Percentiles rank a stretch among this genome's conserved stretches.
Conservation (phyloP, 2,329 filamentous ascomycete genomes). For the Alternaria triticina region DNA sequence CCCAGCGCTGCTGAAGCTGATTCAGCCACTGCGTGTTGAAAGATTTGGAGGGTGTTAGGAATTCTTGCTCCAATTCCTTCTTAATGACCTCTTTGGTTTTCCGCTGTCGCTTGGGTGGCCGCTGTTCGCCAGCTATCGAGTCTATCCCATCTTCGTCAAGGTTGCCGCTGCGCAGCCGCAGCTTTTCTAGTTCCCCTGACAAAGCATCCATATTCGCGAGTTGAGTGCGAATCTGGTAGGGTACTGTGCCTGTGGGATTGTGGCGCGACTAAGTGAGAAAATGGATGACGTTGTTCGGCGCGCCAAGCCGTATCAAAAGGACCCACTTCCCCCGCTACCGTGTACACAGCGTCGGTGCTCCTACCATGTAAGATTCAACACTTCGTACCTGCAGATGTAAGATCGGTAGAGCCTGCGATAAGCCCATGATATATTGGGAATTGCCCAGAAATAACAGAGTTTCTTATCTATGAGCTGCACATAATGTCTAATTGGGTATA, state of each 20-base stretch:
- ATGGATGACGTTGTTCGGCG: constrained; percentile 27
- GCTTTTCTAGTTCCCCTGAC: constrained; percentile 57
- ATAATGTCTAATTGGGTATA: neutral
- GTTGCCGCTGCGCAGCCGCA: constrained; percentile 53
- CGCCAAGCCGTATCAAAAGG: constrained; percentile 18
- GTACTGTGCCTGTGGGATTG: constrained; percentile 8
- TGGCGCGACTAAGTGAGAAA: constrained; percentile 17
- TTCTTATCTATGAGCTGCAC: neutral
- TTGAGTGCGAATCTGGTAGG: constrained; percentile 7
- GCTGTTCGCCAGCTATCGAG: constrained; percentile 62
- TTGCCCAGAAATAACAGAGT: neutral
- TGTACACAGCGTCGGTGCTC: neutral
- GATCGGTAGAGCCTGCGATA: neutral
- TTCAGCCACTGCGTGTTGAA: constrained; percentile 91
- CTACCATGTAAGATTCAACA: neutral
- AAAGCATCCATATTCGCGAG: constrained; percentile 48
- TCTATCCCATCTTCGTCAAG: constrained; percentile 56
- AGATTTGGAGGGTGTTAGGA: constrained; percentile 76
- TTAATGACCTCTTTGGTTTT: constrained; percentile 68
- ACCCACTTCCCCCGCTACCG: constrained; percentile 9
- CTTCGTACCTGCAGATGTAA: neutral
- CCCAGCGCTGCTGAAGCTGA: constrained; percentile 87
- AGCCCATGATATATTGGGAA: neutral
- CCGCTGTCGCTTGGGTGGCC: constrained; percentile 61
- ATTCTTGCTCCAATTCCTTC: constrained; percentile 74